Conservation (phyloP, 192 early-diverging fungal genomes). For the Pecoramyces ruminantium region DNA sequence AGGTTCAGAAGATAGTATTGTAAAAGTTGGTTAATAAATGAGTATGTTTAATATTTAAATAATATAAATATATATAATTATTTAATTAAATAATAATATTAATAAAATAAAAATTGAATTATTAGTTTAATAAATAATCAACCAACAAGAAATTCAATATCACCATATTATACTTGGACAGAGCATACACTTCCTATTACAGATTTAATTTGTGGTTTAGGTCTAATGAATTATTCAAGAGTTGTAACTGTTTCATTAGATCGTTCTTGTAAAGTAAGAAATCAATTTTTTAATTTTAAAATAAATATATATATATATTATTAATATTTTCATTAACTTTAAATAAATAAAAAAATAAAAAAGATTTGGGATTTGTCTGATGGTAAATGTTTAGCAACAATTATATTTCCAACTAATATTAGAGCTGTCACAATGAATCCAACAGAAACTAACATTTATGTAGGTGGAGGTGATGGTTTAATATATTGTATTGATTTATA, state of each 20-base stretch:
- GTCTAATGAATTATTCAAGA: constrained; percentile 27
- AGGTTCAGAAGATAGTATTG: constrained; percentile 73
- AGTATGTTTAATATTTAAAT: too few relatives aligned
- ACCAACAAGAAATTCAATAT: constrained; percentile 15
- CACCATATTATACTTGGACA: constrained; percentile 43
- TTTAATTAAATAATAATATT: too few relatives aligned
- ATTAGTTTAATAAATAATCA: neutral
- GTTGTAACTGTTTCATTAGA: constrained; percentile 60
- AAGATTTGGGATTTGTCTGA: constrained; percentile 50
- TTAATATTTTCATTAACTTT: too few relatives aligned
- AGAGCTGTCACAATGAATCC: constrained; percentile 46
- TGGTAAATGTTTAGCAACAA: constrained; percentile 58
- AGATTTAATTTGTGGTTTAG: constrained; percentile 34
- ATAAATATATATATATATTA: constrained; percentile 3
- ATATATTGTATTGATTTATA: constrained; percentile 50
- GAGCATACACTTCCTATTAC: constrained; percentile 62
- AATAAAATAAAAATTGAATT: neutral
- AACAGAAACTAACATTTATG: constrained; percentile 55
- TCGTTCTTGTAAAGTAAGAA: constrained; percentile 59
- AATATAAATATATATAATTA: too few relatives aligned
- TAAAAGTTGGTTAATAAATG: constrained; percentile 59
- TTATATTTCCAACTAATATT: constrained; percentile 60
- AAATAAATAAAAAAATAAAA: too few relatives aligned
- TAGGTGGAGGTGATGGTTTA: constrained; percentile 44
- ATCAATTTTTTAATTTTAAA: constrained; percentile 10